These are phyloP conservation scores for Nicotiana noctiflora DNA, from an alignment of 257 asterid species.

Conservation along the genomic window DNA sequence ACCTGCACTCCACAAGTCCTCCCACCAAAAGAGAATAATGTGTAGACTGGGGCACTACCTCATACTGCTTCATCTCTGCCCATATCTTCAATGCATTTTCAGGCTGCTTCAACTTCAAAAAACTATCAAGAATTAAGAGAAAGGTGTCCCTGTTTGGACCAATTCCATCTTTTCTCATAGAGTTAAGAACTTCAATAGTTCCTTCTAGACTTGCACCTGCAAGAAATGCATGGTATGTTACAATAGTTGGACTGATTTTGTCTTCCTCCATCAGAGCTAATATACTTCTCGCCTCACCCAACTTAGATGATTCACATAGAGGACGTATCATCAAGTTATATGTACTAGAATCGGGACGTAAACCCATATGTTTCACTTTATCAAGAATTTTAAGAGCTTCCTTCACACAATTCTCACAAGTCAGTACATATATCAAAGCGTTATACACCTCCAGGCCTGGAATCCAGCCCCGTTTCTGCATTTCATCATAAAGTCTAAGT, in stretches of 20 bases:
- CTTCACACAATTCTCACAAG: slow-evolving; percentile 60
- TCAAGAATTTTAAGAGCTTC: slow-evolving; percentile 68
- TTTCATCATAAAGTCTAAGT: slow-evolving; percentile 73
- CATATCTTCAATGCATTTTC: slow-evolving; percentile 61
- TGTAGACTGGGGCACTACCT: slow-evolving; percentile 35
- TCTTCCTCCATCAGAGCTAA: slow-evolving; percentile 56
- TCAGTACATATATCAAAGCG: slow-evolving; percentile 55
- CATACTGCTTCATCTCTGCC: slow-evolving; percentile 47
- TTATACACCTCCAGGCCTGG: slow-evolving; percentile 68
- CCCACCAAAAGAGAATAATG: slow-evolving; percentile 49
- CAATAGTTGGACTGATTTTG: slow-evolving; percentile 47
- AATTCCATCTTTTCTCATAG: slow-evolving; percentile 47
- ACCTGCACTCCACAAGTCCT: slow-evolving; percentile 55
- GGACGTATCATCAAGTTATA: slow-evolving; percentile 63
- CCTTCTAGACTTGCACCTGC: slow-evolving; percentile 45
- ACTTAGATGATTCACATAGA: slow-evolving; percentile 57
- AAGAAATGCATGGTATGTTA: slow-evolving; percentile 69
- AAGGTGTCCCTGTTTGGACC: slow-evolving; percentile 64
- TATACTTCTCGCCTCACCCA: slow-evolving; percentile 55
- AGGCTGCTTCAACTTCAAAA: slow-evolving; percentile 37
- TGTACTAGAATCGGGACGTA: slow-evolving; percentile 44
- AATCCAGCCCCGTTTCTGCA: slow-evolving; percentile 75
- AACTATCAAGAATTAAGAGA: slow-evolving; percentile 33
- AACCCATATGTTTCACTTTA: slow-evolving; percentile 54
- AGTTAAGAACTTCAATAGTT: slow-evolving; percentile 42